Evolutionary conservation across 805 yeast species (phyloP), one percentile per base, ranked within the genome.

Genomic region (Yarrowia sp.): DNA sequence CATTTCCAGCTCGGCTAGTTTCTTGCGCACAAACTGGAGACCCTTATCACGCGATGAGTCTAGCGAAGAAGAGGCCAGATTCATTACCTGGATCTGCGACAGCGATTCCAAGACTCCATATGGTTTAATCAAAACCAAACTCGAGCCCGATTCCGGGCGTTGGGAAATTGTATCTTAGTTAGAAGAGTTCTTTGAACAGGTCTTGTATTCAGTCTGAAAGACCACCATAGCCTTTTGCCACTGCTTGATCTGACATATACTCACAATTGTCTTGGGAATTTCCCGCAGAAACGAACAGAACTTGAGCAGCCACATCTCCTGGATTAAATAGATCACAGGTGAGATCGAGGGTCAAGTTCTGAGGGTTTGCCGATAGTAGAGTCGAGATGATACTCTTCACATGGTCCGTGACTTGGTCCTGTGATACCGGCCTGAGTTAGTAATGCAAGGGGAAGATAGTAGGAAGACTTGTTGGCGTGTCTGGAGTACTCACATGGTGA

Each of bases 1-100:
- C 17, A 85, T 73, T 0, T 90, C 85, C 24, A 92, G 78, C 68
- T 91, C 97, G 42, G 84, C 82, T 66, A 92, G 82, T 72, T 86
- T 89, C 74, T 84, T 86, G 70, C 86, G 86, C 0, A 92, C 82
- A 3, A 79, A 73, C 2, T 79, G 75, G 8, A 86, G 77, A 0
- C 78, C 82, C 66, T 66, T 44, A 40, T 63, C 68, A 64, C 68
- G 33, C 17, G 71, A 43, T 36, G 69, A 67, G 17, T 58, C 63
- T 1, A 55, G 47, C 63, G 63, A 49, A 17, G 60, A 34, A 44
- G 67, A 66, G 43, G 36, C 52, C 7, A 47, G 49, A 44, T 42
- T 69, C 53, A 52, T 70, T 19, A 60, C 55, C 56, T 43, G 70
- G 15, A 70, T 39, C 6, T 63, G 50, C 1, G 36, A n/a, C 19